These are phyloP conservation scores for Lentinula lateritia DNA, from an alignment of 768 basidiomycete species.

Conservation along the genomic window DNA sequence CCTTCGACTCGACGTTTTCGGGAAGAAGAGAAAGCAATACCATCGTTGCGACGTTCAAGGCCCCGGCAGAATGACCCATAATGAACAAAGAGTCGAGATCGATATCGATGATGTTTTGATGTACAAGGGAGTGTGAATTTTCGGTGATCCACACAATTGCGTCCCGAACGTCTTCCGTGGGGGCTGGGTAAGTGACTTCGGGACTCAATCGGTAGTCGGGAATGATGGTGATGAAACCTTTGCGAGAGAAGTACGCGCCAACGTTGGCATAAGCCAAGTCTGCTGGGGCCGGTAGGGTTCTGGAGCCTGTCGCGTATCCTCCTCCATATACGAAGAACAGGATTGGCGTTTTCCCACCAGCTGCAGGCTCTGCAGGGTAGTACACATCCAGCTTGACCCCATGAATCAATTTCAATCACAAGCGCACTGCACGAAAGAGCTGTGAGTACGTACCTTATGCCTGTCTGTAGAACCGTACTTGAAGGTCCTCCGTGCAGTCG, in stretches of 20 bases:
- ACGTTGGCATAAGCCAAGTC: constrained; percentile 52
- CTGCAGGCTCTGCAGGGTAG: constrained; percentile 36
- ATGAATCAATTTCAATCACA: not conserved
- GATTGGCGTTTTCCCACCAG: constrained; percentile 34
- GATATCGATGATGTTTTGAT: constrained; percentile 24
- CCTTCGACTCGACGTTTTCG: constrained; percentile 22
- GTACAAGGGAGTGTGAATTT: constrained; percentile 25
- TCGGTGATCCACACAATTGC: constrained; percentile 49
- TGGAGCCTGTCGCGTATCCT: constrained; percentile 46
- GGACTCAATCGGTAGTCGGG: constrained; percentile 67
- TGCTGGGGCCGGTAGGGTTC: constrained; percentile 27
- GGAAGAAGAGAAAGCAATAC: constrained; percentile 32
- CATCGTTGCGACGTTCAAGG: constrained; percentile 40
- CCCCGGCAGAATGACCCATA: constrained; percentile 62
- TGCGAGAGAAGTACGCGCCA: constrained; percentile 55
- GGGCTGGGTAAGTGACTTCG: constrained; percentile 46
- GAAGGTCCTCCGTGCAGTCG: constrained; percentile 48
- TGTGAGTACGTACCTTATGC: constrained; percentile 33
- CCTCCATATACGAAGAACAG: constrained; percentile 68
- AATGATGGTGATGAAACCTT: constrained; percentile 58
- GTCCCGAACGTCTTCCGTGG: constrained; percentile 53
- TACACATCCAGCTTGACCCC: constrained; percentile 56
- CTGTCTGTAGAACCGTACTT: constrained; percentile 48
- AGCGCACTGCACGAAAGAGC: not conserved
- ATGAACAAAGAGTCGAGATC: constrained; percentile 40